phyloP scores from a whole-genome alignment of 2,329 filamentous ascomycete species.

The Drechslera avenae region DNA sequence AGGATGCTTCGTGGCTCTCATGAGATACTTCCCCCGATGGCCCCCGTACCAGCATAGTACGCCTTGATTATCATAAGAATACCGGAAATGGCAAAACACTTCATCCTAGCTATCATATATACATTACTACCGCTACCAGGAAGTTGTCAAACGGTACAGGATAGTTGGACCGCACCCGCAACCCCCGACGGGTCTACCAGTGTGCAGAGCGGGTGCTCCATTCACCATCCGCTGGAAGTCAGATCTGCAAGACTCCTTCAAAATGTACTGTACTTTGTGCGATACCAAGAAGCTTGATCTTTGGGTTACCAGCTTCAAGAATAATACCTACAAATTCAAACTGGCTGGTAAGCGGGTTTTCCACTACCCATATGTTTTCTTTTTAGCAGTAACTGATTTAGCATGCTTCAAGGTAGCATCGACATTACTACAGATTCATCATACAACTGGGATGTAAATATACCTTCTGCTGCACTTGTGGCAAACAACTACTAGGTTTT shows the following conservation, averaged over 20 bases:
- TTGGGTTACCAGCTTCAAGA: constrained; percentile 22
- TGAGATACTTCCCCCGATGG: not conserved
- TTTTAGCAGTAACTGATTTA: constrained; percentile 6
- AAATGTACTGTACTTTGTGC: constrained; percentile 15
- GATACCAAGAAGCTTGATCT: constrained; percentile 20
- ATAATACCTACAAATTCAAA: constrained; percentile 15
- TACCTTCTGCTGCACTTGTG: constrained; percentile 17
- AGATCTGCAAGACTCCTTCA: constrained; percentile 10
- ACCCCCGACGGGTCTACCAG: constrained; percentile 20
- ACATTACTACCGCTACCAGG: constrained; percentile 8
- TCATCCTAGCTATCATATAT: constrained; percentile 4
- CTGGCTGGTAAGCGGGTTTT: constrained; percentile 17
- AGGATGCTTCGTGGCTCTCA: not conserved
- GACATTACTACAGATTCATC: constrained; percentile 16
- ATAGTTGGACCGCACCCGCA: constrained; percentile 24
- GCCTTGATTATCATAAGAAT: not conserved
- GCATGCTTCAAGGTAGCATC: constrained; percentile 11
- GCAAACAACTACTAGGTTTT: constrained; percentile 20
- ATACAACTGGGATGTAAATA: constrained; percentile 24
- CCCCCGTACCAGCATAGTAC: not conserved
- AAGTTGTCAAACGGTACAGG: constrained; percentile 23
- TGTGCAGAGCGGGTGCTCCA: constrained; percentile 17
- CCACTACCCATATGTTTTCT: not conserved
- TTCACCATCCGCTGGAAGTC: constrained; percentile 23
- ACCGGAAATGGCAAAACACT: constrained; percentile 5